phyloP scores from a whole-genome alignment of 2,329 filamentous ascomycete species.

The Colletotrichum tabaci region DNA sequence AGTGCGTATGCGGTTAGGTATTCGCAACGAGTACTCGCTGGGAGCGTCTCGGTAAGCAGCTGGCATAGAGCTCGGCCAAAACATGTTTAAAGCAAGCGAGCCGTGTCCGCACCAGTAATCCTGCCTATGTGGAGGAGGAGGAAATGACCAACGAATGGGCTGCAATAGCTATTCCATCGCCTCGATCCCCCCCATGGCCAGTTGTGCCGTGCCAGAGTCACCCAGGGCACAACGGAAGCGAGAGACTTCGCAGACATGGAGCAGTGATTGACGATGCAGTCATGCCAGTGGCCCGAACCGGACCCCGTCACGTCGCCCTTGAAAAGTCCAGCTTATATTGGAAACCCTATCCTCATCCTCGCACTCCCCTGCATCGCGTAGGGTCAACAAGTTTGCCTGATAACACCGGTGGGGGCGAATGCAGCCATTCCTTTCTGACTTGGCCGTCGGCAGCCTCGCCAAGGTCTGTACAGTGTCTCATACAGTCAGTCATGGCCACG shows the following conservation, averaged over 20 bases:
- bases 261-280: no score
- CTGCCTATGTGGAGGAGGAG: no score
- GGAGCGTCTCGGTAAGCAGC: background rate
- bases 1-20: background rate
- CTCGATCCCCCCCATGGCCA: background rate
- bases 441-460: background rate
- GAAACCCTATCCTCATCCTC: no score
- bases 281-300: no score
- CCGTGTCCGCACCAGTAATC: background rate
- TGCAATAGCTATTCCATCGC: background rate
- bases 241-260: no score
- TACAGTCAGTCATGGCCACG: background rate
- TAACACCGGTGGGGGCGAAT: no score
- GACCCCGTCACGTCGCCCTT: no score
- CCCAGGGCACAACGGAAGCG: background rate
- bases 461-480: slow-evolving; percentile 1
- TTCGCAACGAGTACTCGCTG: background rate
- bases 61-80: background rate
- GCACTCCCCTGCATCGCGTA: no score
- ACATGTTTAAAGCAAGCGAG: background rate
- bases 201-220: background rate
- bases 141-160: no score
- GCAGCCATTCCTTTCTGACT: no score
- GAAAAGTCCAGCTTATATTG: no score
- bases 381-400: no score